Percentiles rank a stretch among this genome's conserved stretches.
Evolutionary conservation across 352 stramenopile species (phyloP).

Genomic region (Phytophthora constricta): DNA sequence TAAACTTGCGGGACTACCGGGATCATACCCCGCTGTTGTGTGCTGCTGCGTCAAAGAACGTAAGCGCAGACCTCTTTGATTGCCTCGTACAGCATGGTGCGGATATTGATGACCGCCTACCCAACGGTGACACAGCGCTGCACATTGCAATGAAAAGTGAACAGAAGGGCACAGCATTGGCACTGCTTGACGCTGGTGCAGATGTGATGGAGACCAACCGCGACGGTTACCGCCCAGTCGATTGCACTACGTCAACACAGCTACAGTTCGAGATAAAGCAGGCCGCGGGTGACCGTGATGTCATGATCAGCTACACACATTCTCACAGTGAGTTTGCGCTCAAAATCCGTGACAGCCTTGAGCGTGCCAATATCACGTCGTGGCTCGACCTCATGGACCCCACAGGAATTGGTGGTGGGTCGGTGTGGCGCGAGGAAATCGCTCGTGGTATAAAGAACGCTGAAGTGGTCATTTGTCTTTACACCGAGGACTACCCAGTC

Average conservation of each 20-base stretch:
- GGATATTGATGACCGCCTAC: conserved; percentile 71
- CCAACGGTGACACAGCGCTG: conserved; percentile 73
- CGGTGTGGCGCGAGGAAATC: conserved; percentile 86
- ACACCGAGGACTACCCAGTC: conserved; percentile 74
- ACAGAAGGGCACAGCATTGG: conserved; percentile 65
- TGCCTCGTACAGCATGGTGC: conserved; percentile 57
- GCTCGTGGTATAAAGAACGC: conserved; percentile 80
- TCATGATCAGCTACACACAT: conserved; percentile 91
- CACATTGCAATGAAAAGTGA: conserved; percentile 81
- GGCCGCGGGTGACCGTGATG: conserved; percentile 76
- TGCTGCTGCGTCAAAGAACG: conserved; percentile 60
- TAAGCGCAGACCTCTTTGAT: conserved; percentile 58
- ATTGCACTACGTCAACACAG: conserved; percentile 84
- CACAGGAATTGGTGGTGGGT: conserved; percentile 77
- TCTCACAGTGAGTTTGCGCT: conserved; percentile 78
- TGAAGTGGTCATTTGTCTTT: conserved; percentile 70
- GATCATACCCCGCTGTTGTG: conserved; percentile 75
- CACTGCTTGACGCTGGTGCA: conserved; percentile 60
- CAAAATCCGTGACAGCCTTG: conserved; percentile 72
- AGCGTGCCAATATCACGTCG: conserved; percentile 75
- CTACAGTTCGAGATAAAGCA: conserved; percentile 87
- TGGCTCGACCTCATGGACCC: conserved; percentile 87
- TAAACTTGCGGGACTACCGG: conserved; percentile 59
- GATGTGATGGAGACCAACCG: conserved; percentile 72
- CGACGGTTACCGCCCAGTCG: conserved; percentile 71